Evolutionary conservation across 139 green algal species (phyloP), one percentile per base, ranked within the genome.

Genomic region (Pleodorina starrii): DNA sequence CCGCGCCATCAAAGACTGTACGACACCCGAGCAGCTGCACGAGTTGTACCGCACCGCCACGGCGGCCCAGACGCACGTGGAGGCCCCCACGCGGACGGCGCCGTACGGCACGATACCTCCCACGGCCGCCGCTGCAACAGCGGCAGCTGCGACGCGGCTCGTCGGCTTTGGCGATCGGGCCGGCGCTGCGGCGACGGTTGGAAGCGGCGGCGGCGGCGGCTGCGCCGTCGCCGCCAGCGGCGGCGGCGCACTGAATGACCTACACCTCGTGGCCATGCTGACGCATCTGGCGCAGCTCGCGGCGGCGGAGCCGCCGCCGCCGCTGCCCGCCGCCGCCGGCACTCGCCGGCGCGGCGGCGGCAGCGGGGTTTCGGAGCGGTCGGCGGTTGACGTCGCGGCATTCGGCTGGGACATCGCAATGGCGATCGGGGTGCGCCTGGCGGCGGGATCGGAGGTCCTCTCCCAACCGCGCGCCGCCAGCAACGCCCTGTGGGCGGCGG

Each of bases 221-320:
- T 10, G 11, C 59, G 63, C 14, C 2, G 63, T 38, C 27, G 63
- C 25, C 63, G 63, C 63, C 35, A 48, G 36, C 32, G 35, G 2
- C 6, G 68, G 68, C 14, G 44, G 50, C 38, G 23, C 10, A 1
- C 43, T 87, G 17, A 87, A 87, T 42, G 81, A 87, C 60, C 63
- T 87, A 42, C 81, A 87, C 81, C 63, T 87, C 14, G 14, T 63
- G 42, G 81, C 81, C 27, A 19, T 57, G 59, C 63, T 87, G 14
- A 78, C 60, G 25, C 81, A 87, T 11, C 32, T 77, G 63, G 81
- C 81, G 81, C 81, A 87, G 81, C 59, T 87, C 42, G 36, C 14
- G 51, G 4, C 51, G 51, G 77, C 35, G 77, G 51, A 23, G 35
- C 23, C 1, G 51, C 35, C 77, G 35, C 36, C 1, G 7, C 1